Percentiles rank a stretch among this genome's conserved stretches.
phyloP scores from a whole-genome alignment of 2,329 filamentous ascomycete genomes.

The Didymosphaeria variabile region DNA sequence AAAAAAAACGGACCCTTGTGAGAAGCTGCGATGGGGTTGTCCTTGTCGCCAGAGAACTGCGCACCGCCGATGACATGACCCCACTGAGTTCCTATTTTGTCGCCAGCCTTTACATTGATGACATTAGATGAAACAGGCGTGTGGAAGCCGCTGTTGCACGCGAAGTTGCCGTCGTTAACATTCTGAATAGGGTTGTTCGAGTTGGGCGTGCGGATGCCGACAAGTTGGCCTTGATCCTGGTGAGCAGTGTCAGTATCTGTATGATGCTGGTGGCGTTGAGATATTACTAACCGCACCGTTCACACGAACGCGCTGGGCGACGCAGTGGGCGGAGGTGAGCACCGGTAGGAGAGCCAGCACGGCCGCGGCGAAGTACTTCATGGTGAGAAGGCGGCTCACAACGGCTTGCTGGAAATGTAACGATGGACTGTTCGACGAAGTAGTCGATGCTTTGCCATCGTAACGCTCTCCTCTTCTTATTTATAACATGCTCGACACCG shows the following conservation, averaged over 20 bases:
- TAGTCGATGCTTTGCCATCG: background rate
- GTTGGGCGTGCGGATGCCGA: constrained; percentile 59
- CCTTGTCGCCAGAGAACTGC: constrained; percentile 54
- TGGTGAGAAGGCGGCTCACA: constrained; percentile 23
- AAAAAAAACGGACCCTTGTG: constrained; percentile 16
- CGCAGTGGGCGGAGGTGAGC: constrained; percentile 52
- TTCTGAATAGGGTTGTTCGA: constrained; percentile 62
- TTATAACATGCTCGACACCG: constrained; percentile 17
- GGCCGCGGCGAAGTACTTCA: constrained; percentile 41
- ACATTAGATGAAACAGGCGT: constrained; percentile 51
- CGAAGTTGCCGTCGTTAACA: constrained; percentile 56
- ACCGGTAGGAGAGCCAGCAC: constrained; percentile 40
- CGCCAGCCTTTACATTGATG: constrained; percentile 61
- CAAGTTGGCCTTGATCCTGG: constrained; percentile 59
- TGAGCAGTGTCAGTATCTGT: constrained; percentile 8
- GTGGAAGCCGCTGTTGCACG: constrained; percentile 57
- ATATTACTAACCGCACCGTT: constrained; percentile 46
- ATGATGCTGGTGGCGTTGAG: background rate
- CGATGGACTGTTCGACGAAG: constrained; percentile 16
- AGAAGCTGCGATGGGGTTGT: constrained; percentile 20
- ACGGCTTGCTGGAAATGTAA: background rate
- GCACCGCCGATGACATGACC: constrained; percentile 64
- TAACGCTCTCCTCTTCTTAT: constrained; percentile 17
- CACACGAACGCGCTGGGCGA: constrained; percentile 59
- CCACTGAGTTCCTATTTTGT: constrained; percentile 62